These are phyloP conservation scores for Botrytis byssoidea DNA, from an alignment of 2,329 filamentous ascomycete species.

Conservation along the genomic window DNA sequence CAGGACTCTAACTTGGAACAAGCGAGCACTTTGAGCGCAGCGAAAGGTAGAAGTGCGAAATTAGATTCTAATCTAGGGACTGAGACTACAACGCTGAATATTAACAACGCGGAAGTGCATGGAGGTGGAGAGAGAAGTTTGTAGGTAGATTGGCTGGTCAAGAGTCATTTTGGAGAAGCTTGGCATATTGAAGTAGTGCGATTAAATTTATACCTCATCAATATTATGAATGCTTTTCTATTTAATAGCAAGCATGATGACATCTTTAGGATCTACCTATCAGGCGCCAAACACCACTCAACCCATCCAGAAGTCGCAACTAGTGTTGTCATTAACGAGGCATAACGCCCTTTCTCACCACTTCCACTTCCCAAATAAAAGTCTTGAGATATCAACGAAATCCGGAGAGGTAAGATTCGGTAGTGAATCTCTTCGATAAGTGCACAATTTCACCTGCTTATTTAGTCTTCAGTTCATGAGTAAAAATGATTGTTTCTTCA, in stretches of 20 bases:
- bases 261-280: background rate
- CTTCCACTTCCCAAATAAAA: background rate
- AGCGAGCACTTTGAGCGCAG: background rate
- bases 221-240: background rate
- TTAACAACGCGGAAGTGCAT: background rate
- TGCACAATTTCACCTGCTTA: background rate
- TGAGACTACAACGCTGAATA: background rate
- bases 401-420: background rate
- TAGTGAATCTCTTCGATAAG: background rate
- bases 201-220: background rate
- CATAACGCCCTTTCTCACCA: background rate
- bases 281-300: background rate
- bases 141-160: background rate
- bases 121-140: background rate
- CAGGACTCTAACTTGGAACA: background rate
- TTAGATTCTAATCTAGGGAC: background rate
- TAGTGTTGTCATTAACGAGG: background rate
- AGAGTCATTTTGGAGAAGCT: background rate
- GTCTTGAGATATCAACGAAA: background rate
- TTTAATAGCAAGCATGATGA: background rate
- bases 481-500: background rate
- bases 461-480: background rate
- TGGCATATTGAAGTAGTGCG: background rate
- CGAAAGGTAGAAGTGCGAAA: background rate
- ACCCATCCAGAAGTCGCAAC: background rate